phyloP scores from a whole-genome alignment of 129 eudicot genomes.

The Escallonia rubra region DNA sequence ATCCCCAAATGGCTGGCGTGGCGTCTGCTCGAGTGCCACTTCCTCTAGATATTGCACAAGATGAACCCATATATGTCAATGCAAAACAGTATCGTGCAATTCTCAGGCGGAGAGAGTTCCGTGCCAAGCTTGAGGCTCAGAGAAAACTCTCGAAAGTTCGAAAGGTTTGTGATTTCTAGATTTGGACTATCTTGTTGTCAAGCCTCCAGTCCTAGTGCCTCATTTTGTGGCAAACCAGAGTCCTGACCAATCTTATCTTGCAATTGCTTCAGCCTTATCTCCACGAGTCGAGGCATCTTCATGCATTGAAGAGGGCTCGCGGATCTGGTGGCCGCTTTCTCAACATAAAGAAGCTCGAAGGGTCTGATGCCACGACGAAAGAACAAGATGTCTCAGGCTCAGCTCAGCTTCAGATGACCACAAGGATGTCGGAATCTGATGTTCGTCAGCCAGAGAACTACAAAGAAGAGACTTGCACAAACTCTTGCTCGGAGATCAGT shows the following conservation, averaged over 20 bases:
- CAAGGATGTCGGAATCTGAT: slow-evolving; percentile 18
- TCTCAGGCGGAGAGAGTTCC: slow-evolving; percentile 57
- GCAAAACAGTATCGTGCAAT: slow-evolving; percentile 67
- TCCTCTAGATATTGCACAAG: slow-evolving; percentile 50
- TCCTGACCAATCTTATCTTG: background rate
- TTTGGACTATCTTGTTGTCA: background rate
- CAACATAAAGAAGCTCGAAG: slow-evolving; percentile 48
- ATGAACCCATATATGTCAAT: slow-evolving; percentile 66
- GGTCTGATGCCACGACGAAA: slow-evolving; percentile 9
- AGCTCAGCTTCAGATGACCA: slow-evolving; percentile 6
- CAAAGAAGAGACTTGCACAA: slow-evolving; percentile 8
- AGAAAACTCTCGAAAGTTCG: slow-evolving; percentile 52
- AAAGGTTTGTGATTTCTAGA: slow-evolving; percentile 39
- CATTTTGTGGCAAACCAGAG: no score
- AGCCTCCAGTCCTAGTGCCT: no score
- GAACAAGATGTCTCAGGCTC: slow-evolving; percentile 23
- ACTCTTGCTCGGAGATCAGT: slow-evolving; percentile 30
- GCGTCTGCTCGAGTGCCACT: slow-evolving; percentile 49
- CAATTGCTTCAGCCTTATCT: slow-evolving; percentile 59
- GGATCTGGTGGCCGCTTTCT: slow-evolving; percentile 84
- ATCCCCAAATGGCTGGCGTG: slow-evolving; percentile 37
- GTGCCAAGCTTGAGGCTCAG: slow-evolving; percentile 80
- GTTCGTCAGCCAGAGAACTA: slow-evolving; percentile 8
- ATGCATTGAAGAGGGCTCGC: slow-evolving; percentile 73
- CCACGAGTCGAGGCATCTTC: slow-evolving; percentile 79